Evolutionary conservation across 257 asterid genomes (phyloP), one percentile per base, ranked within the genome.

Genomic region (Solanum lignicaule): DNA sequence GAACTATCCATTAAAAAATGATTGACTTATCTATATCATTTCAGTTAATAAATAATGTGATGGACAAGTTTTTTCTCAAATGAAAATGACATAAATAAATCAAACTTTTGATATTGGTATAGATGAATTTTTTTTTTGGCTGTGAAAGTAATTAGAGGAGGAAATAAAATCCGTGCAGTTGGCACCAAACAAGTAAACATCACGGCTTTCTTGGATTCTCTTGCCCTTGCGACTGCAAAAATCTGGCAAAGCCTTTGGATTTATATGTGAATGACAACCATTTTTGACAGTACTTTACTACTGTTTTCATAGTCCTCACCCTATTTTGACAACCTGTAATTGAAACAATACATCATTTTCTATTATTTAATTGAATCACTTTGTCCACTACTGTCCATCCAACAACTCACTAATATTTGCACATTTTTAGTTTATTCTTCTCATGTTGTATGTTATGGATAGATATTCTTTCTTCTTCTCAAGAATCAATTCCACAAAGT

Each of bases 161-260:
- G 62, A 78, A n/a, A 78, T 78, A 15, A n/a, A 86, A 33, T 76
- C 87, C 87, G 87, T 85, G 87, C 41, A 48, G n/a, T 85, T 79
- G 66, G 85, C 85, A 46, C 12, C 69, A 29, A 75, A 33, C 3
- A 9, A 74, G 48, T 36, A 65, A 13, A 5, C 39, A 27, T 81
- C 68, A 82, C 69, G 85, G 85, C 18, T 48, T 82, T 41, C 85
- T 82, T 82, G 85, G 85, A 82, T 48, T 82, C 69, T 81, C 66
- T 48, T 48, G 31, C 41, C 62, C 62, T 52, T 6, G 2, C 23
- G 62, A 52, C 23, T 48, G 85, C 69, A 29, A 46, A 86, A 27
- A 66, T 52, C 83, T 71, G 62, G 69, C 68, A 69, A 43, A n/a
- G 2, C 35, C 4, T 46, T 27, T 81, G 68, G 65, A 43, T 81